A percentile compares a stretch with the other conserved stretches of the same genome.
Conservation (phyloP, 345 rosid genomes). For the Linum usitatissimum region DNA sequence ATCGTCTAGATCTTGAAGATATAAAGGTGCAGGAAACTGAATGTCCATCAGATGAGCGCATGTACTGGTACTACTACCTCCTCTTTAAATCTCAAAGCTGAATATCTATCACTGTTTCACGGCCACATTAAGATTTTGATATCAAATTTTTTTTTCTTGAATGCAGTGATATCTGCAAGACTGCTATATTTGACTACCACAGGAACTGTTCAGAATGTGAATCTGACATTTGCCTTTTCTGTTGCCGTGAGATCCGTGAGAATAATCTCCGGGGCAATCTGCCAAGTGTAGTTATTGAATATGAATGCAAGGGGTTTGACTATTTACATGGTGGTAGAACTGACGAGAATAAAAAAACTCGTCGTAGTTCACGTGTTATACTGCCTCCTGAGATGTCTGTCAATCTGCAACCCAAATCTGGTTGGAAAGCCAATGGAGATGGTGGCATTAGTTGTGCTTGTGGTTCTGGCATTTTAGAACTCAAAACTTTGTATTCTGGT, state of each 20-base stretch:
- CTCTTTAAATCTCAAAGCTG: background rate
- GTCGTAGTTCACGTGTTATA: background rate
- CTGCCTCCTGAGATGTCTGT: constrained; percentile 4
- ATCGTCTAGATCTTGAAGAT: constrained; percentile 17
- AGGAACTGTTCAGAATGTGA: constrained; percentile 10
- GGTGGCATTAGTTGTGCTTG: constrained; percentile 50
- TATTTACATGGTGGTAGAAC: constrained; percentile 32
- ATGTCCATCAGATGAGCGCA: constrained; percentile 21
- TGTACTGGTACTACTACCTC: constrained; percentile 23
- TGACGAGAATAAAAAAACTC: background rate
- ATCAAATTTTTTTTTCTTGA: background rate
- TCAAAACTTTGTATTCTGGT: constrained; percentile 32
- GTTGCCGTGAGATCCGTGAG: constrained; percentile 21
- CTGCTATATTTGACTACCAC: constrained; percentile 25
- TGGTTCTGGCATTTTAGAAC: constrained; percentile 29
- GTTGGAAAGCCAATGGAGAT: constrained; percentile 46
- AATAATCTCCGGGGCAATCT: constrained; percentile 10
- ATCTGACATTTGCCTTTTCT: constrained; percentile 20
- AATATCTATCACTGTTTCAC: background rate
- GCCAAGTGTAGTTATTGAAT: background rate
- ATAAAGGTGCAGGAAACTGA: constrained; percentile 13
- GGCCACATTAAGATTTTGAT: background rate
- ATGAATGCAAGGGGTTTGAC: background rate
- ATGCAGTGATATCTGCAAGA: constrained; percentile 34
- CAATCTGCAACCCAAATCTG: constrained; percentile 7